Evolutionary conservation across 2,329 filamentous ascomycete species (phyloP).

Genomic region (Whalleya microplaca): DNA sequence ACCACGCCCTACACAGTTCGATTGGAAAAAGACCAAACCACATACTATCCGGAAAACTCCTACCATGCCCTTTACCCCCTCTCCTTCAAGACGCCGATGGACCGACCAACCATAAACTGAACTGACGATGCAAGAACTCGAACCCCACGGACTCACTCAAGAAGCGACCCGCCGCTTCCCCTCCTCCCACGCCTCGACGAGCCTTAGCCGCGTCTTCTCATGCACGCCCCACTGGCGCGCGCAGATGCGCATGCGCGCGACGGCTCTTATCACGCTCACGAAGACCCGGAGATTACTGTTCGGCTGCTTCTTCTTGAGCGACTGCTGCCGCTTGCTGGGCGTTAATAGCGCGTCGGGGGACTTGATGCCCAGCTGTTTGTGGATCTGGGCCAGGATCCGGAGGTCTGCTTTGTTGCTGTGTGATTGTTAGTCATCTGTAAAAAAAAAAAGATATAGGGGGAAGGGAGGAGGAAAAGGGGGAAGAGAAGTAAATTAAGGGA

Average conservation of each 20-base stretch:
- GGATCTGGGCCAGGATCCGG: constrained; percentile 82
- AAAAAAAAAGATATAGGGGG: constrained; percentile 2
- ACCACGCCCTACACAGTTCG: no score
- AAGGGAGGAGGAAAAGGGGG: constrained; percentile 1
- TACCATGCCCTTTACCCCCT: neutral
- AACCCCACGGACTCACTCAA: neutral
- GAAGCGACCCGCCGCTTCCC: constrained; percentile 16
- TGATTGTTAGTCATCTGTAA: constrained; percentile 30
- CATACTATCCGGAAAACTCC: neutral
- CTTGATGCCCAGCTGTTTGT: constrained; percentile 56
- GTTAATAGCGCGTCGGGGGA: constrained; percentile 37
- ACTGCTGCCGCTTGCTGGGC: constrained; percentile 33
- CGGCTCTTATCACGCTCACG: constrained; percentile 54
- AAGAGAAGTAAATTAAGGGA: constrained; percentile 9
- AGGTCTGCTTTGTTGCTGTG: constrained; percentile 89
- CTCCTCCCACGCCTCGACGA: constrained; percentile 53
- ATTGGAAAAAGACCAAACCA: no score
- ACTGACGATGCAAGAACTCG: constrained; percentile 1
- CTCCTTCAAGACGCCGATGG: neutral
- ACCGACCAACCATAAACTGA: neutral
- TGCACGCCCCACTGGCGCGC: constrained; percentile 55
- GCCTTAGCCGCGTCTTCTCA: constrained; percentile 52
- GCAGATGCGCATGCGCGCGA: constrained; percentile 54
- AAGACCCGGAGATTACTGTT: constrained; percentile 47
- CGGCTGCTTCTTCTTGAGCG: constrained; percentile 11